Conservation (phyloP, 352 stramenopile genomes). For the Peronospora destructor region DNA sequence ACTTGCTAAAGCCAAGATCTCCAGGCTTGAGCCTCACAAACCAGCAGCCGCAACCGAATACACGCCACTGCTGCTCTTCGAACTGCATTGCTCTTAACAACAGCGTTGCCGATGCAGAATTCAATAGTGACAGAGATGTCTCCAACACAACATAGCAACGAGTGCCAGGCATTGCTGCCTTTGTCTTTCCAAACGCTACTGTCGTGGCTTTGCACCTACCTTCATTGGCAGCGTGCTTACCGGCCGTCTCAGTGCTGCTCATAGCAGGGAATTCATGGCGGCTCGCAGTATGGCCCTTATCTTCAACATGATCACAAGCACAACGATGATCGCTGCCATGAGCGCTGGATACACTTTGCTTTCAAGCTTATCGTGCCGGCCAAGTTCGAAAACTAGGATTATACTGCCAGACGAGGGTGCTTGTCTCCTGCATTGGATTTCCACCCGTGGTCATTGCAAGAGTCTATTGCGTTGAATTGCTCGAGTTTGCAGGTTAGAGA, state of each 20-base stretch:
- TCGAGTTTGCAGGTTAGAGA: slow-evolving; percentile 71
- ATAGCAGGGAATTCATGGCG: slow-evolving; percentile 75
- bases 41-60: slow-evolving; percentile 14
- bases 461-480: slow-evolving; percentile 69
- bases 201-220: slow-evolving; percentile 55
- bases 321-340: slow-evolving; percentile 77
- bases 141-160: slow-evolving; percentile 9
- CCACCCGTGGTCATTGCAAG: slow-evolving; percentile 54
- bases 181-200: slow-evolving; percentile 39
- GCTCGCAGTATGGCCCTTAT: slow-evolving; percentile 62
- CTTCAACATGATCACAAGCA: slow-evolving; percentile 80
- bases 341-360: slow-evolving; percentile 83
- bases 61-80: slow-evolving; percentile 23
- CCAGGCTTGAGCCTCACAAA: too few relatives aligned
- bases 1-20: too few relatives aligned
- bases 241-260: slow-evolving; percentile 48
- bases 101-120: too few relatives aligned
- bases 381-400: slow-evolving; percentile 80
- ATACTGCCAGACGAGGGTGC: slow-evolving; percentile 78
- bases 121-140: too few relatives aligned
- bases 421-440: slow-evolving; percentile 64
- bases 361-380: slow-evolving; percentile 77
- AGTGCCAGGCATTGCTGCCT: slow-evolving; percentile 20
- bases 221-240: slow-evolving; percentile 66
- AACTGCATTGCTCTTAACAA: slow-evolving; percentile 5